phyloP scores from a whole-genome alignment of 2,329 filamentous ascomycete genomes.

The Fulvia fulva region DNA sequence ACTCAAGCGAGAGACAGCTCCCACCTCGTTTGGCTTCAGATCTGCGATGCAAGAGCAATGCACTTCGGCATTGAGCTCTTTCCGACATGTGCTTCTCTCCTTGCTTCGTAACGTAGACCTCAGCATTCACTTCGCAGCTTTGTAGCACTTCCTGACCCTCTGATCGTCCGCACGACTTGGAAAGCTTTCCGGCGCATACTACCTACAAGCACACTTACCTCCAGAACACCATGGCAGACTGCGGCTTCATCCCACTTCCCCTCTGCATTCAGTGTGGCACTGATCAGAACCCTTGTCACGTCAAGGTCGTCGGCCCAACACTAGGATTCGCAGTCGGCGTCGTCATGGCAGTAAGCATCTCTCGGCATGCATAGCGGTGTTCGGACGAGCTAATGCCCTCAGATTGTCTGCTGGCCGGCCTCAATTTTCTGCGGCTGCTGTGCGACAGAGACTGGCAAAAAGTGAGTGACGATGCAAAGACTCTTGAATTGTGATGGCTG shows the following conservation, averaged over 20 bases:
- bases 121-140: background rate
- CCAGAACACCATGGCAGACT: constrained; percentile 19
- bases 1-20: background rate
- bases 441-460: constrained; percentile 35
- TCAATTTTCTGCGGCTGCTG: constrained; percentile 37
- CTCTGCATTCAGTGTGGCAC: constrained; percentile 38
- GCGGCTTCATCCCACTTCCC: constrained; percentile 30
- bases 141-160: background rate
- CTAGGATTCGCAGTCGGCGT: constrained; percentile 34
- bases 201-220: background rate
- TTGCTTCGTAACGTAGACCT: background rate
- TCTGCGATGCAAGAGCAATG: background rate
- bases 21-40: background rate
- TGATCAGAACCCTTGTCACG: constrained; percentile 37
- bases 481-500: background rate
- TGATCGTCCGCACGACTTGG: background rate
- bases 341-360: constrained; percentile 29
- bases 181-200: background rate
- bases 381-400: background rate
- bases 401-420: constrained; percentile 38
- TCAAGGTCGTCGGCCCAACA: constrained; percentile 38
- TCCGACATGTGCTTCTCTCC: background rate
- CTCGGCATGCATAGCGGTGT: background rate
- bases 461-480: constrained; percentile 7
- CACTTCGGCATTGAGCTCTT: background rate